phyloP scores from a whole-genome alignment of 768 basidiomycete genomes.

The Lenzites betulinus region DNA sequence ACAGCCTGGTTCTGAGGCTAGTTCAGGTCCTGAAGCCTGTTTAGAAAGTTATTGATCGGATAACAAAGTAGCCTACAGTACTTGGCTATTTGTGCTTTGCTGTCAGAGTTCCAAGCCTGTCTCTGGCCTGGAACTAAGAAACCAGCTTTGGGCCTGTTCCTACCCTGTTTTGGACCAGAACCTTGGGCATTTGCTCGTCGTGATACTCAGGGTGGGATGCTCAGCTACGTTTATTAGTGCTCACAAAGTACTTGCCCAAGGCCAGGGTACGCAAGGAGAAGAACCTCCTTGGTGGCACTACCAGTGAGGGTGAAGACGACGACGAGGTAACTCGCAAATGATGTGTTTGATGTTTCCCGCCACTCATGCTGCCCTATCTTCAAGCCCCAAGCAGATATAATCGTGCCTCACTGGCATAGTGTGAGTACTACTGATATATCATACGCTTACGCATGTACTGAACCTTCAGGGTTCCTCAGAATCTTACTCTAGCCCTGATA shows the following conservation, averaged over 20 bases:
- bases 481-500: slow-evolving; percentile 84
- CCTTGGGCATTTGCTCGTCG: too few species aligned
- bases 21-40: too few species aligned
- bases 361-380: neutral
- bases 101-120: too few species aligned
- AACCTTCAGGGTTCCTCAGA: slow-evolving; percentile 44
- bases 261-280: slow-evolving; percentile 78
- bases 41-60: too few species aligned
- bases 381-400: slow-evolving; percentile 50
- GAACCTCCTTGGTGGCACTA: slow-evolving; percentile 60
- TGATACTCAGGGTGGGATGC: neutral
- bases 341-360: too few species aligned
- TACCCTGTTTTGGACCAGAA: too few species aligned
- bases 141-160: too few species aligned
- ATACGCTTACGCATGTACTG: neutral
- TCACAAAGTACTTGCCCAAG: slow-evolving; percentile 84
- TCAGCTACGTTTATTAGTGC: slow-evolving; percentile 46
- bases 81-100: too few species aligned
- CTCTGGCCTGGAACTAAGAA: too few species aligned
- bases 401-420: slow-evolving; percentile 83
- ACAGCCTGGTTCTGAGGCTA: too few species aligned
- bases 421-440: slow-evolving; percentile 37
- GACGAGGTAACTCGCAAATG: slow-evolving; percentile 47
- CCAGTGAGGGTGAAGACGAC: slow-evolving; percentile 38
- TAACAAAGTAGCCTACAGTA: too few species aligned